Evolutionary conservation across 108 stramenopile genomes (phyloP).

Genomic region (Cyclotella sp.): DNA sequence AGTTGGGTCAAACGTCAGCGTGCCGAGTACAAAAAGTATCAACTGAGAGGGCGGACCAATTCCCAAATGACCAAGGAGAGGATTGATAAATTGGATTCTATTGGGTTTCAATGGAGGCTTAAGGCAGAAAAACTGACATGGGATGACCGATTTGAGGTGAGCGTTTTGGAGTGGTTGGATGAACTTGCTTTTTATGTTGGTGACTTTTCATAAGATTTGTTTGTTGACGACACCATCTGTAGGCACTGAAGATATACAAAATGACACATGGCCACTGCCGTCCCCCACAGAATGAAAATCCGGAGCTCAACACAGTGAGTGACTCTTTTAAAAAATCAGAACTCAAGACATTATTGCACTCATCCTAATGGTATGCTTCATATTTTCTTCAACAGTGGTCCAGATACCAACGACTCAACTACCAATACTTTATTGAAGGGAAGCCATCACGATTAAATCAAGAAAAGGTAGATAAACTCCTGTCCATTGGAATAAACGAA

Average conservation of each 20-base stretch:
- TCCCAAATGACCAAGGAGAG: constrained; percentile 37
- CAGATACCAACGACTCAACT: constrained; percentile 14
- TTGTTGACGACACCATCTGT: background rate
- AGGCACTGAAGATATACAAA: constrained; percentile 41
- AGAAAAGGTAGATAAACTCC: constrained; percentile 9
- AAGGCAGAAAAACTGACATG: constrained; percentile 41
- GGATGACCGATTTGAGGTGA: constrained; percentile 43
- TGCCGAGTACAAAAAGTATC: constrained; percentile 43
- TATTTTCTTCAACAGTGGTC: background rate
- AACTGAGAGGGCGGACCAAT: constrained; percentile 21
- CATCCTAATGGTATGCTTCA: background rate
- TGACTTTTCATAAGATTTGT: background rate
- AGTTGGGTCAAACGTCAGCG: constrained; percentile 48
- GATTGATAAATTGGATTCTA: constrained; percentile 43
- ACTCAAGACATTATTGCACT: background rate
- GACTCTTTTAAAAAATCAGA: background rate
- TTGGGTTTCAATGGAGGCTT: constrained; percentile 47
- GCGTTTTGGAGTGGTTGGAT: background rate
- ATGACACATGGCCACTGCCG: constrained; percentile 37
- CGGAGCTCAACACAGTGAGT: constrained; percentile 10
- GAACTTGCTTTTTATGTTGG: background rate
- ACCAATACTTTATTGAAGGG: constrained; percentile 15
- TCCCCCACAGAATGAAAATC: constrained; percentile 13
- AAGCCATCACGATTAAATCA: constrained; percentile 5
- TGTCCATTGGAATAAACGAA: constrained; percentile 10